These are phyloP conservation scores for Macrolepiota dolichaula DNA, from an alignment of 768 basidiomycete species.

Conservation along the genomic window DNA sequence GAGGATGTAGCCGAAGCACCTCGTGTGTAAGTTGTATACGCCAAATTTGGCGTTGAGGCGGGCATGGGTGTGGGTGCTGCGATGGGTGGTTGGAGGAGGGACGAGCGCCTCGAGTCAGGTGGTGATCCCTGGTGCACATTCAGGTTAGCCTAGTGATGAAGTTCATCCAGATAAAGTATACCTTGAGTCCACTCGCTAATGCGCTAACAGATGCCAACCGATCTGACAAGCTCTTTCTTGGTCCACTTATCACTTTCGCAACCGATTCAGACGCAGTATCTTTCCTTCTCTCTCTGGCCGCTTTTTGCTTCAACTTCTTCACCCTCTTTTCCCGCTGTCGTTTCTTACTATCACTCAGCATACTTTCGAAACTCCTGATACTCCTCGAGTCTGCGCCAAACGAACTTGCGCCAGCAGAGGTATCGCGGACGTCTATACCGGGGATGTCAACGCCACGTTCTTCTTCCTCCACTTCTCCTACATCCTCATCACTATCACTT, in stretches of 20 bases:
- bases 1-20: slow-evolving; percentile 16
- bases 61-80: slow-evolving; percentile 6
- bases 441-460: slow-evolving; percentile 19
- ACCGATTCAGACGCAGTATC: background rate
- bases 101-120: slow-evolving; percentile 36
- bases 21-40: background rate
- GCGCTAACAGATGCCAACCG: slow-evolving; percentile 77
- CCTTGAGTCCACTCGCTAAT: slow-evolving; percentile 42
- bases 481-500: slow-evolving; percentile 27
- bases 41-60: background rate
- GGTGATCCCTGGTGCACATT: slow-evolving; percentile 23
- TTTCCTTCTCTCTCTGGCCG: slow-evolving; percentile 14
- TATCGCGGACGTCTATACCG: slow-evolving; percentile 13
- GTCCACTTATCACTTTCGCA: slow-evolving; percentile 8
- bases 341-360: slow-evolving; percentile 55
- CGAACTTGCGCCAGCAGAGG: slow-evolving; percentile 17
- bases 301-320: slow-evolving; percentile 20
- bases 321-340: slow-evolving; percentile 9
- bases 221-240: slow-evolving; percentile 76
- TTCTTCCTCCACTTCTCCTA: slow-evolving; percentile 37
- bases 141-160: no score
- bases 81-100: slow-evolving; percentile 27
- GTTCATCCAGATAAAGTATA: slow-evolving; percentile 10
- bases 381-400: slow-evolving; percentile 60
- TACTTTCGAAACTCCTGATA: slow-evolving; percentile 83